These are phyloP conservation scores for Fusarium goolgardi DNA, from an alignment of 2,329 filamentous ascomycete species.

Conservation along the genomic window DNA sequence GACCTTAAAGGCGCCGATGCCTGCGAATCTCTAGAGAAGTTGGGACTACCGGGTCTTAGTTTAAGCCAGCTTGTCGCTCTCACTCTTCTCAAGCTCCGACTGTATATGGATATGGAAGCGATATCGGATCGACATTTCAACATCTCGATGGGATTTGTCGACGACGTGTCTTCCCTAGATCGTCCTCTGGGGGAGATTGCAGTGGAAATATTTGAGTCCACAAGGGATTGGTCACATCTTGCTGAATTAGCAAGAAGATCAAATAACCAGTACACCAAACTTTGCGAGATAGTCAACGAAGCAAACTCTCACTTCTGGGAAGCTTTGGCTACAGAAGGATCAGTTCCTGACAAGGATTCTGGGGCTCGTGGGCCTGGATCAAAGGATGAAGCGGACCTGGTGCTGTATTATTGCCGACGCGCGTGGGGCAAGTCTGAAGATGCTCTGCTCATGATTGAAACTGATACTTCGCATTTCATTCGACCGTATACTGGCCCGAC, in stretches of 20 bases:
- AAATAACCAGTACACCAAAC: neutral
- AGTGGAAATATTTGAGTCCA: neutral
- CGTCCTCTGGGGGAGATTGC: neutral
- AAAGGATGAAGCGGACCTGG: neutral
- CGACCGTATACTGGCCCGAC: fast-evolving
- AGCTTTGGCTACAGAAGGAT: neutral
- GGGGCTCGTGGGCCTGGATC: neutral
- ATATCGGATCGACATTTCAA: neutral
- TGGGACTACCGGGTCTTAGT: neutral
- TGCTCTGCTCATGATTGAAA: neutral
- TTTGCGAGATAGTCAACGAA: neutral
- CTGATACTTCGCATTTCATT: neutral
- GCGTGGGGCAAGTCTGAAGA: neutral
- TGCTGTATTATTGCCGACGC: neutral
- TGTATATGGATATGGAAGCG: neutral
- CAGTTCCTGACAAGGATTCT: no score
- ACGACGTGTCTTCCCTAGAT: no score
- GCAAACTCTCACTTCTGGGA: neutral
- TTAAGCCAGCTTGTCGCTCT: neutral
- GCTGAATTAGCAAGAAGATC: no score
- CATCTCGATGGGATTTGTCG: neutral
- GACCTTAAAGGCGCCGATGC: neutral
- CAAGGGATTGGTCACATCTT: fast-evolving
- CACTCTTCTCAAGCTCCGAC: neutral
- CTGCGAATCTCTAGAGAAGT: fast-evolving